Evolutionary conservation across 352 stramenopile genomes (phyloP).

Genomic region (Pythium myriotylum): DNA sequence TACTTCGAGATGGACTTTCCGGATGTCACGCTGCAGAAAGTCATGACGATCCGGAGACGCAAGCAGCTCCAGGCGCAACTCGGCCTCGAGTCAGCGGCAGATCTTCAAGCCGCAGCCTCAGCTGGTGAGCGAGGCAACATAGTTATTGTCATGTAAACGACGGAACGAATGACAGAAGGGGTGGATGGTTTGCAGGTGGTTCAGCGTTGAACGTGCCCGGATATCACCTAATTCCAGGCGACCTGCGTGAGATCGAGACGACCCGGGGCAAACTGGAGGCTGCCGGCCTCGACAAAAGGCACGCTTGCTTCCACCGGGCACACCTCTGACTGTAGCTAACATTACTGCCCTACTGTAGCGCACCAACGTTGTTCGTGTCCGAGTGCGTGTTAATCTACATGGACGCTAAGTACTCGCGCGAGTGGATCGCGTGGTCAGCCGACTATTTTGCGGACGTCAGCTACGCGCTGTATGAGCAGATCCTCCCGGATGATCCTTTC

Average conservation of each 20-base stretch:
- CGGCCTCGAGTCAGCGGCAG: constrained; percentile 35
- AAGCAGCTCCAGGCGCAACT: constrained; percentile 59
- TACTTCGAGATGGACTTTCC: constrained; percentile 89
- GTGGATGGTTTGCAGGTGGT: constrained; percentile 46
- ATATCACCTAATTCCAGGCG: constrained; percentile 81
- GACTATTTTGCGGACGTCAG: constrained; percentile 72
- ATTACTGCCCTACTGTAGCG: constrained; percentile 10
- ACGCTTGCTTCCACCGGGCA: background rate
- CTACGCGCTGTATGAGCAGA: constrained; percentile 91
- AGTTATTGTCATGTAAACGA: no score
- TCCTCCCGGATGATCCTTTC: constrained; percentile 89
- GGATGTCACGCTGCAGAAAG: constrained; percentile 80
- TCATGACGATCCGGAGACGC: constrained; percentile 70
- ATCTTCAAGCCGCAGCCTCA: constrained; percentile 58
- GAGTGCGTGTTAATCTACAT: constrained; percentile 94
- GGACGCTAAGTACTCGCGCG: constrained; percentile 75
- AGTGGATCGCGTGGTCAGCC: constrained; percentile 71
- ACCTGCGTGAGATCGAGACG: constrained; percentile 64
- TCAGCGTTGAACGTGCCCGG: constrained; percentile 68
- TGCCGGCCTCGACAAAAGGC: constrained; percentile 56
- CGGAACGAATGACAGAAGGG: no score
- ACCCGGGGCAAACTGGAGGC: constrained; percentile 61
- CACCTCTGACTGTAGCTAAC: background rate
- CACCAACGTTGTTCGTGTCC: constrained; percentile 84
- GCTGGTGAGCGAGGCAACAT: constrained; percentile 35